Percentiles rank a stretch among this genome's conserved stretches.
phyloP scores from a whole-genome alignment of 2,329 filamentous ascomycete genomes.

The Aspergillus versicolor region DNA sequence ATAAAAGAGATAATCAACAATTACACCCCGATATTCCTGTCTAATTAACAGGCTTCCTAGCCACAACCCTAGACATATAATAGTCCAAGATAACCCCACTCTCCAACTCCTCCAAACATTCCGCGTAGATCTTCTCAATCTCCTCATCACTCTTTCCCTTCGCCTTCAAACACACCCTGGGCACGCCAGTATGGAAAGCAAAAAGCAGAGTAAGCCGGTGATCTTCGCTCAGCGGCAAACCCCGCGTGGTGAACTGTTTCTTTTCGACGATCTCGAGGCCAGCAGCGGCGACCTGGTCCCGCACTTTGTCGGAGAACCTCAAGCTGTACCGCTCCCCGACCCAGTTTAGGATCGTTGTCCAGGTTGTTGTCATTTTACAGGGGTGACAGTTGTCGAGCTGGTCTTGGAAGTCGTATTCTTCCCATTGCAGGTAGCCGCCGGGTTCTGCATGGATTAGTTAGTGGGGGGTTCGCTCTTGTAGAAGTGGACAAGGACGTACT shows the following conservation, averaged over 20 bases:
- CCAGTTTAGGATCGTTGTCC: not conserved
- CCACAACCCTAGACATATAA: not conserved
- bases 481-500: not conserved
- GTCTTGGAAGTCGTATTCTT: conserved; percentile 10
- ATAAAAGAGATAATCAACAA: too few relatives aligned
- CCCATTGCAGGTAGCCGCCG: conserved; percentile 8
- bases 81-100: not conserved
- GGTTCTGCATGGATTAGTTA: not conserved
- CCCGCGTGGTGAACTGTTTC: not conserved
- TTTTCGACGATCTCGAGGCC: not conserved
- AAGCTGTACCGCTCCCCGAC: not conserved
- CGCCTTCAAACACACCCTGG: not conserved
- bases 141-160: conserved; percentile 5
- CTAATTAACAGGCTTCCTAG: not conserved
- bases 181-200: conserved; percentile 1
- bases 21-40: not conserved
- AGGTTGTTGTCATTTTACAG: not conserved
- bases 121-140: not conserved
- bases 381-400: not conserved
- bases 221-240: not conserved
- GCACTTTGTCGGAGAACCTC: not conserved
- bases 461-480: not conserved
- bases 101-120: conserved; percentile 3
- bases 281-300: not conserved
- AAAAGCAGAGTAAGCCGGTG: not conserved